Percentiles rank a stretch among this genome's conserved stretches.
phyloP scores from a whole-genome alignment of 2,329 filamentous ascomycete genomes.

The Bipolaris oryzae region DNA sequence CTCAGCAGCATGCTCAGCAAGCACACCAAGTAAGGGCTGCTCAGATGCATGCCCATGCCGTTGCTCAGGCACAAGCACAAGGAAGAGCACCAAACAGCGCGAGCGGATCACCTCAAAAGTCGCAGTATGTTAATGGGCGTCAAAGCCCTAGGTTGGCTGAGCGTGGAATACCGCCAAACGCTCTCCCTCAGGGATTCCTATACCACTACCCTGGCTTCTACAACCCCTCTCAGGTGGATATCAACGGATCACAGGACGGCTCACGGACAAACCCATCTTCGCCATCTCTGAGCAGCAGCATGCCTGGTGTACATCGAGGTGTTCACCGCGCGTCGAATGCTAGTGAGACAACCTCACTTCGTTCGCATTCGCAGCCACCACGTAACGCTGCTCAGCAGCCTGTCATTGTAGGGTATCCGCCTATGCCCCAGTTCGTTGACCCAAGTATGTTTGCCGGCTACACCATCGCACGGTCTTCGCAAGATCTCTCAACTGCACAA shows the following conservation, averaged over 20 bases:
- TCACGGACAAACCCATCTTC: constrained; percentile 57
- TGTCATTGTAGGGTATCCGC: constrained; percentile 48
- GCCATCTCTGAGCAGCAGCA: constrained; percentile 52
- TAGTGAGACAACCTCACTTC: constrained; percentile 51
- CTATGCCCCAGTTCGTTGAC: constrained; percentile 44
- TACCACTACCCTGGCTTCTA: constrained; percentile 56
- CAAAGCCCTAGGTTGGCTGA: constrained; percentile 44
- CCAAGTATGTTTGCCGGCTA: constrained; percentile 40
- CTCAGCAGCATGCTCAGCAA: constrained; percentile 48
- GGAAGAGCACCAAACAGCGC: constrained; percentile 41
- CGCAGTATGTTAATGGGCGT: constrained; percentile 38
- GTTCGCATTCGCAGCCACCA: constrained; percentile 59
- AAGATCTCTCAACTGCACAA: constrained; percentile 33
- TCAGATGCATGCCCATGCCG: constrained; percentile 46
- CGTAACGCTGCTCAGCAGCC: constrained; percentile 51
- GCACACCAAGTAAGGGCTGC: constrained; percentile 46
- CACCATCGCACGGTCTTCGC: constrained; percentile 43
- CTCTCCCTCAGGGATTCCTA: constrained; percentile 50
- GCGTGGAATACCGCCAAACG: constrained; percentile 35
- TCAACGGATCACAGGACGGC: constrained; percentile 49
- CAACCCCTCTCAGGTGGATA: constrained; percentile 46
- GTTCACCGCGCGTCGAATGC: constrained; percentile 52
- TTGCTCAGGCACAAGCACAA: constrained; percentile 47
- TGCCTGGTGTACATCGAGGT: constrained; percentile 52
- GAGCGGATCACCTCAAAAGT: constrained; percentile 51